Conservation (phyloP, 768 basidiomycete species). For the Cyclocybe aegerita region DNA sequence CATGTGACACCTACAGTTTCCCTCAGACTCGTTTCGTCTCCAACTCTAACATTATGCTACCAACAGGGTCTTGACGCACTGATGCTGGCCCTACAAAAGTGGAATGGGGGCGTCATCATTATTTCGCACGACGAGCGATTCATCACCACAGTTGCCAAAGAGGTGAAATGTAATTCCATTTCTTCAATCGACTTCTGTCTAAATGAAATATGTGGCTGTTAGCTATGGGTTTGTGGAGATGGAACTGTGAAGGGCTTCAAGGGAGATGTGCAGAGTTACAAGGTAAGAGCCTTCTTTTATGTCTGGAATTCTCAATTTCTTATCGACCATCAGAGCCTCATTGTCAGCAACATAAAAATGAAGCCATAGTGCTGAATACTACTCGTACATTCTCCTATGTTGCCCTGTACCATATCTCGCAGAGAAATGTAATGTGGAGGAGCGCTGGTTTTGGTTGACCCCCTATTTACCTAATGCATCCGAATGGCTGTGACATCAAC, state of each 20-base stretch:
- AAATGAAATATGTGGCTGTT: slow-evolving; percentile 7
- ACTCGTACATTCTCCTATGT: not conserved
- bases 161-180: slow-evolving; percentile 44
- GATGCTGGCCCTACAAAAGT: slow-evolving; percentile 75
- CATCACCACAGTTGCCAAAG: slow-evolving; percentile 85
- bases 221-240: slow-evolving; percentile 95
- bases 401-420: not conserved
- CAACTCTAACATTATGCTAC: not conserved
- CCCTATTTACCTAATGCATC: too few species aligned
- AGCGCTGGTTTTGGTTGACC: too few species aligned
- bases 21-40: not conserved
- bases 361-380: slow-evolving; percentile 33
- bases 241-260: slow-evolving; percentile 78
- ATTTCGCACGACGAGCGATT: slow-evolving; percentile 97
- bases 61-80: slow-evolving; percentile 91
- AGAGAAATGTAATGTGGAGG: too few species aligned
- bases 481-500: too few species aligned
- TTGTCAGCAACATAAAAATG: slow-evolving; percentile 69
- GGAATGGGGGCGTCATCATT: slow-evolving; percentile 91
- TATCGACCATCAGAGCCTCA: slow-evolving; percentile 51
- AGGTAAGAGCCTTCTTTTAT: slow-evolving; percentile 45
- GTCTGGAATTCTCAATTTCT: not conserved
- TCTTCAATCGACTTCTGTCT: not conserved
- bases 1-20: slow-evolving; percentile 22
- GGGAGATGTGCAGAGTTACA: slow-evolving; percentile 91